Evolutionary conservation across 177 flowering plant species (phyloP).

Genomic region (Vitis hybrid): DNA sequence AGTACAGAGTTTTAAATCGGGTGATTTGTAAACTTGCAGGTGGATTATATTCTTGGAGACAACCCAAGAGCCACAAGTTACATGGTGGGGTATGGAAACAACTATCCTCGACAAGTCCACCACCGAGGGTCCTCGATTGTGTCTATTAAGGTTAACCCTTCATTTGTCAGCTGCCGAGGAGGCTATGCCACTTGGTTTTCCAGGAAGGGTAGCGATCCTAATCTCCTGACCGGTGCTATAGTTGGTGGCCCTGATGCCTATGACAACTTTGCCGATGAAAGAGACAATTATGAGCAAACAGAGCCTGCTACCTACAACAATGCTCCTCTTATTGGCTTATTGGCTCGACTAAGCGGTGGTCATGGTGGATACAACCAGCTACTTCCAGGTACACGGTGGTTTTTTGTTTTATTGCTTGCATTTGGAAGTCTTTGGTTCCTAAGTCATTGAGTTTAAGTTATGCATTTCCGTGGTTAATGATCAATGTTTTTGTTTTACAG

Average conservation of each 20-base stretch:
- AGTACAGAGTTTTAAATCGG: not conserved
- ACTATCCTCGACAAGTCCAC: constrained; percentile 78
- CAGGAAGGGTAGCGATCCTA: constrained; percentile 79
- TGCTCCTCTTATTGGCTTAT: constrained; percentile 83
- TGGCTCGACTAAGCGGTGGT: constrained; percentile 73
- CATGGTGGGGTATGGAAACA: constrained; percentile 95
- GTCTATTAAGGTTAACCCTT: constrained; percentile 56
- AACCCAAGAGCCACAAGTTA: constrained; percentile 93
- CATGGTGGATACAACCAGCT: constrained; percentile 72
- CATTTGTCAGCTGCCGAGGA: constrained; percentile 77
- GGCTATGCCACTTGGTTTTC: constrained; percentile 85
- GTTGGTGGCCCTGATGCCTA: constrained; percentile 98
- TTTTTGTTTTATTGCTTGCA: not conserved
- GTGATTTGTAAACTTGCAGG: constrained; percentile 32
- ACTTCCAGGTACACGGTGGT: constrained; percentile 63
- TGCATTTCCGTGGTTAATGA: not conserved
- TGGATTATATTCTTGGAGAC: constrained; percentile 94
- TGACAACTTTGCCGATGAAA: constrained; percentile 84
- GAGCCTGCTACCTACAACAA: constrained; percentile 97
- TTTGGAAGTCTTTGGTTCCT: not conserved
- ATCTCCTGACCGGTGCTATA: constrained; percentile 76
- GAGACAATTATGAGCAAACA: constrained; percentile 90
- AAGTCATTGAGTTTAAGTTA: not conserved
- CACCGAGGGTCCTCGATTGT: constrained; percentile 90
- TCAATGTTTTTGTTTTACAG: constrained; percentile 32